Evolutionary conservation across 768 basidiomycete species (phyloP), one percentile per base, ranked within the genome.

Genomic region (Exidia glandulosa): DNA sequence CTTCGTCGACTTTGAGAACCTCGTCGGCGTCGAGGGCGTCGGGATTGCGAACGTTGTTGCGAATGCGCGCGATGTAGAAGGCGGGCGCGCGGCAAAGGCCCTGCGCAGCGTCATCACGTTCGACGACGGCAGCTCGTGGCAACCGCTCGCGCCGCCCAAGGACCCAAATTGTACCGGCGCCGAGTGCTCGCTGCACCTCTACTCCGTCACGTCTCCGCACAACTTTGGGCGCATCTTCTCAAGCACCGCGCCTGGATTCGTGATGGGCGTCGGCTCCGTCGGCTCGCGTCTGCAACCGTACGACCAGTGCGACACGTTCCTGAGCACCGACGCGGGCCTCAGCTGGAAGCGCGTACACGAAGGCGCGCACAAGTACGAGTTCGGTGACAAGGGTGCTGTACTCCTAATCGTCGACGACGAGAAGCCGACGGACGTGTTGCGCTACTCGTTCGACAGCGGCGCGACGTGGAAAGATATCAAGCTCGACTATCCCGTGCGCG

Each of bases 141-240:
- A n/a, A n/a, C 68, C 77, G 2, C 77, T 81, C 1, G 71, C 97
- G 32, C 78, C 85, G 25, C 81, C 80, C 90, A 0, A 59, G 75
- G 70, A 69, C n/a, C 84, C 90, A 64, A 63, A 80, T 0, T 68
- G 71, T 3, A 16, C 7, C 34, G 79, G 89, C 62, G 60, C 63
- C 1, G 72, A 65, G 27, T 99, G 95, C 71, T 85, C 90, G 0
- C 77, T 98, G 1, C 94, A 99, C 69, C 74, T 99, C 12, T 87
- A 96, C 71, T 96, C 94, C 5, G 92, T 98, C 29, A 94, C 94
- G 0, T 77, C 82, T 6, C 87, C 91, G 1, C 95, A 95, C 74
- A 99, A 97, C 72, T 90, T 86, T 66, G 95, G 96, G 0, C 86
- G 90, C 19, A 80, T 97, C 32, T 98, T 98, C 73, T 95, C 93